Evolutionary conservation across 805 yeast genomes (phyloP).

Genomic region (Monosporozyma yasuniensis): DNA sequence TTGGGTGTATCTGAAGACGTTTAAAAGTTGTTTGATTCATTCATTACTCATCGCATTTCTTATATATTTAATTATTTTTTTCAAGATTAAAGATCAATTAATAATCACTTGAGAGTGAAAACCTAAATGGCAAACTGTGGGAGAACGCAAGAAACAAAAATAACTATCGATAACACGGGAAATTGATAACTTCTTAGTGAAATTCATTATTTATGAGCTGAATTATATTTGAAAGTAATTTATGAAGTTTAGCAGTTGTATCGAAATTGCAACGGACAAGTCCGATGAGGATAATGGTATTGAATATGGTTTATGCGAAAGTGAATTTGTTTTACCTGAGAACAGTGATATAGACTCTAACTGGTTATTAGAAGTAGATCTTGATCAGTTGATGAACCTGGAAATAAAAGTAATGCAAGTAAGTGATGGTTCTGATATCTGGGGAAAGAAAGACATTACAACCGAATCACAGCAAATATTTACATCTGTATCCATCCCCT

Average conservation of each 20-base stretch:
- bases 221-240: slow-evolving; percentile 10
- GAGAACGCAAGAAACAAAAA: not conserved
- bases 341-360: not conserved
- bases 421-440: slow-evolving; percentile 19
- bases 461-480: not conserved
- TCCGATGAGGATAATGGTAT: slow-evolving; percentile 2
- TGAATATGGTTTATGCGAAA: slow-evolving; percentile 13
- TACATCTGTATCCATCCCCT: not conserved
- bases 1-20: not conserved
- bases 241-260: slow-evolving; percentile 9
- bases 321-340: not conserved
- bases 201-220: not conserved
- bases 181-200: not conserved
- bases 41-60: not conserved
- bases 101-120: not conserved
- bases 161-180: not conserved
- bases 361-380: not conserved
- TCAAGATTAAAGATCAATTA: not conserved
- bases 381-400: not conserved
- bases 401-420: slow-evolving; percentile 5
- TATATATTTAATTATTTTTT: not conserved
- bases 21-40: not conserved
- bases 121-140: not conserved
- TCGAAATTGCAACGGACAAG: not conserved
- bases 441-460: not conserved